A percentile compares a stretch with the other conserved stretches of the same genome.
Evolutionary conservation across 2,329 filamentous ascomycete genomes (phyloP).

Genomic region (Fusarium camptoceras): DNA sequence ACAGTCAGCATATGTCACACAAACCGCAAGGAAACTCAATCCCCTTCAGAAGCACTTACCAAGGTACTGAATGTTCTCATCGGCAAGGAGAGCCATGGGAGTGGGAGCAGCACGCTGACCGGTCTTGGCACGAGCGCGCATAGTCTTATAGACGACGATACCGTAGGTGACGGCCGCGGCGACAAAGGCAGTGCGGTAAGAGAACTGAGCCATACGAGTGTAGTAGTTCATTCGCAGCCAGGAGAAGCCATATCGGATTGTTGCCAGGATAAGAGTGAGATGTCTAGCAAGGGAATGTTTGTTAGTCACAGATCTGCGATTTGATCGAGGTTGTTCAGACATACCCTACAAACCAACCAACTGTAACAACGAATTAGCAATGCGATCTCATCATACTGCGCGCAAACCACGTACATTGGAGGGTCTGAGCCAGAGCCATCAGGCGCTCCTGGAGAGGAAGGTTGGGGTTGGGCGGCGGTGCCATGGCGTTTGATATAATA

Average conservation of each 20-base stretch:
- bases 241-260: constrained; percentile 84
- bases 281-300: constrained; percentile 67
- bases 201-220: constrained; percentile 79
- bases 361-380: constrained; percentile 54
- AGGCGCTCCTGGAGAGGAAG: constrained; percentile 81
- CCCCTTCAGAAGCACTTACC: constrained; percentile 66
- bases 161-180: constrained; percentile 93
- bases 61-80: constrained; percentile 98
- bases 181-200: constrained; percentile 91
- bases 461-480: constrained; percentile 77
- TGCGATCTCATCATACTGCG: constrained; percentile 19
- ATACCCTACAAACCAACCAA: constrained; percentile 86
- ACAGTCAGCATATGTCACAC: constrained; percentile 6
- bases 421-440: constrained; percentile 82
- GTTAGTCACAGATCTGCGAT: constrained; percentile 26
- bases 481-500: constrained; percentile 59
- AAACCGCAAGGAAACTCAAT: not conserved
- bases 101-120: constrained; percentile 72
- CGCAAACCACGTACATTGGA: constrained; percentile 79
- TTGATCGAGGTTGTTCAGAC: constrained; percentile 52
- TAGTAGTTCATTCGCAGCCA: constrained; percentile 92
- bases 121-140: constrained; percentile 84
- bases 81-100: constrained; percentile 74
- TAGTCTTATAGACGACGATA: constrained; percentile 98
- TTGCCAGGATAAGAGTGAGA: constrained; percentile 83